These are phyloP conservation scores for Esteya vermicola DNA, from an alignment of 2,329 filamentous ascomycete genomes.

Conservation along the genomic window DNA sequence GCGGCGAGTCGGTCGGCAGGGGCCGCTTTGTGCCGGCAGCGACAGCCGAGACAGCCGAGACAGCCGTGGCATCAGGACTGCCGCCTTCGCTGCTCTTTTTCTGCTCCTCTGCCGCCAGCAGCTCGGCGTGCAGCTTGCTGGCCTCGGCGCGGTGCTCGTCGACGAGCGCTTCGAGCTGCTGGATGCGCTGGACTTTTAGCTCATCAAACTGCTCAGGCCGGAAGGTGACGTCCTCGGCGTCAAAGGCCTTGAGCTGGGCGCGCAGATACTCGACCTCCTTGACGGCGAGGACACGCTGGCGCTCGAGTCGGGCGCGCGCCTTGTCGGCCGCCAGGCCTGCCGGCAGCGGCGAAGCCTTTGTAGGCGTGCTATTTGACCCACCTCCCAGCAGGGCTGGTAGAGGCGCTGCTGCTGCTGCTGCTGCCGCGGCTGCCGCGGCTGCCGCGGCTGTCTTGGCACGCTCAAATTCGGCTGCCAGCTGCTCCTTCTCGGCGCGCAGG, in stretches of 20 bases:
- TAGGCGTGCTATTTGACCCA: too few species aligned
- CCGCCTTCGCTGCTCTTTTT: too few species aligned
- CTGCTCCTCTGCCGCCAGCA: constrained; percentile 47
- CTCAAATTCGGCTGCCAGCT: constrained; percentile 55
- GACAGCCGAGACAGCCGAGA: background rate
- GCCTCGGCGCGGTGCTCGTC: constrained; percentile 78
- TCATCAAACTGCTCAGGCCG: constrained; percentile 67
- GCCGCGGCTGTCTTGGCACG: constrained; percentile 38
- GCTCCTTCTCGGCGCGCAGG: constrained; percentile 55
- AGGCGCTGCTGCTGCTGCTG: background rate
- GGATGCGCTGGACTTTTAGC: constrained; percentile 57
- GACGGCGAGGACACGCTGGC: constrained; percentile 69
- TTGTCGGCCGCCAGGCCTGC: constrained; percentile 39
- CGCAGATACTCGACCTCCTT: constrained; percentile 93
- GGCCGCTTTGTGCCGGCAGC: constrained; percentile 47
- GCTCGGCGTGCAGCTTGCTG: constrained; percentile 55
- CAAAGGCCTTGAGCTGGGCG: constrained; percentile 78
- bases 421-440: background rate
- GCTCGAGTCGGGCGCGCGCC: constrained; percentile 60
- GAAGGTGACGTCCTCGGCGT: constrained; percentile 78
- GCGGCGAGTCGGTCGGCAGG: constrained; percentile 46
- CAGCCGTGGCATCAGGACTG: too few species aligned
- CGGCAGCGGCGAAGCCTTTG: too few species aligned
- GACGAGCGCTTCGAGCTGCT: constrained; percentile 72
- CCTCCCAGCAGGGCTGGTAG: too few species aligned